A percentile compares a stretch with the other conserved stretches of the same genome.
phyloP scores from a whole-genome alignment of 108 stramenopile species.

The Discostella stelligeroides region DNA sequence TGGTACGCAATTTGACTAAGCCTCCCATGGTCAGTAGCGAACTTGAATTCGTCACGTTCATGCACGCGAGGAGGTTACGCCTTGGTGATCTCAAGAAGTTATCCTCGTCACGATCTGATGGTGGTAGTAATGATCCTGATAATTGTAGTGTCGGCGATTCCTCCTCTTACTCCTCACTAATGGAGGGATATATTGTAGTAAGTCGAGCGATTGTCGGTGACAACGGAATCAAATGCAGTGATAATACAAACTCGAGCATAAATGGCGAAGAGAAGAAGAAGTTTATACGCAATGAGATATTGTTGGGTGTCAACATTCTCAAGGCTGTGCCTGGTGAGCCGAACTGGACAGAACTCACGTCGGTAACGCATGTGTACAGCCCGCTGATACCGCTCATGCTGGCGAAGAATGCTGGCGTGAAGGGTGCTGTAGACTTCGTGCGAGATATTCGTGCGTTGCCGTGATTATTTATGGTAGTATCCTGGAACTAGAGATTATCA shows the following conservation, averaged over 20 bases:
- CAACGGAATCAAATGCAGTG: constrained; percentile 7
- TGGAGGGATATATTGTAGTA: constrained; percentile 78
- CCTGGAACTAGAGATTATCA: no score
- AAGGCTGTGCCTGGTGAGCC: constrained; percentile 56
- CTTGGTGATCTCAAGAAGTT: constrained; percentile 29
- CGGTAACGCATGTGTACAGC: constrained; percentile 83
- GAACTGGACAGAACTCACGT: constrained; percentile 67
- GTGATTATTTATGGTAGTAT: constrained; percentile 2
- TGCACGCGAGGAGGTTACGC: constrained; percentile 67
- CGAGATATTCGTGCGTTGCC: constrained; percentile 69
- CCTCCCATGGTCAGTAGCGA: constrained; percentile 68
- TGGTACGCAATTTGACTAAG: constrained; percentile 77
- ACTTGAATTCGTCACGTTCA: constrained; percentile 71
- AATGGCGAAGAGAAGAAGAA: constrained; percentile 40
- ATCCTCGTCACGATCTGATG: neutral
- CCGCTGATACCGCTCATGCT: constrained; percentile 72
- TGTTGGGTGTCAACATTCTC: constrained; percentile 85
- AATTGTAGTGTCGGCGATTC: no score
- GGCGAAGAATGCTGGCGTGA: constrained; percentile 74
- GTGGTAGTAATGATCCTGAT: neutral
- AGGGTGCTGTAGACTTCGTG: constrained; percentile 80
- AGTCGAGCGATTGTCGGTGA: constrained; percentile 71
- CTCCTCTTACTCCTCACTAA: no score
- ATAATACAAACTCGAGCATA: neutral
- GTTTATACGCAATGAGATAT: constrained; percentile 65